These are phyloP conservation scores for Capsicum rhomboideum DNA, from an alignment of 257 asterid genomes.

Conservation along the genomic window DNA sequence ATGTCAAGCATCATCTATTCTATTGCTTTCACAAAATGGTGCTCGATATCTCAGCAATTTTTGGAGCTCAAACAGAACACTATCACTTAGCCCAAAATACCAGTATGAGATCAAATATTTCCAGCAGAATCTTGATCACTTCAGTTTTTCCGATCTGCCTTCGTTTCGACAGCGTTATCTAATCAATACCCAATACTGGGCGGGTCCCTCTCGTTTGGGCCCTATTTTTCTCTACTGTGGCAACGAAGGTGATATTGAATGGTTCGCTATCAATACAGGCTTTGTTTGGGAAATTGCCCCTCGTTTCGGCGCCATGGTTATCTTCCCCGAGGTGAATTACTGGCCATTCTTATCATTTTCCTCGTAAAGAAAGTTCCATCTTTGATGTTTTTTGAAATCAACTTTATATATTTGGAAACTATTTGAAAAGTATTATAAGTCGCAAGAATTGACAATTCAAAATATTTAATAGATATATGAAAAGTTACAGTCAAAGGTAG, in stretches of 20 bases:
- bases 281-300: conserved; percentile 89
- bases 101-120: conserved; percentile 68
- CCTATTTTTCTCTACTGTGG: conserved; percentile 94
- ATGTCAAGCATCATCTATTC: conserved; percentile 10
- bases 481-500: too few relatives aligned
- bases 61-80: conserved; percentile 6
- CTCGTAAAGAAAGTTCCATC: not conserved
- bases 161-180: conserved; percentile 72
- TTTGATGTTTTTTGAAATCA: too few relatives aligned
- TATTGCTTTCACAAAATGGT: conserved; percentile 10
- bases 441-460: too few relatives aligned
- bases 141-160: conserved; percentile 62
- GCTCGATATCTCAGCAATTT: conserved; percentile 36
- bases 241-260: conserved; percentile 85
- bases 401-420: too few relatives aligned
- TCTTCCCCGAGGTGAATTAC: conserved; percentile 72
- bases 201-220: conserved; percentile 42
- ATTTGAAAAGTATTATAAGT: too few relatives aligned
- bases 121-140: conserved; percentile 76
- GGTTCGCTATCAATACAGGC: conserved; percentile 90
- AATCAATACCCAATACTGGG: conserved; percentile 65
- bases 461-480: too few relatives aligned
- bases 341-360: not conserved
- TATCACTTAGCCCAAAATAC: conserved; percentile 20
- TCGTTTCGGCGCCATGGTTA: conserved; percentile 67